phyloP scores from a whole-genome alignment of 805 yeast species.

The Candida alai region DNA sequence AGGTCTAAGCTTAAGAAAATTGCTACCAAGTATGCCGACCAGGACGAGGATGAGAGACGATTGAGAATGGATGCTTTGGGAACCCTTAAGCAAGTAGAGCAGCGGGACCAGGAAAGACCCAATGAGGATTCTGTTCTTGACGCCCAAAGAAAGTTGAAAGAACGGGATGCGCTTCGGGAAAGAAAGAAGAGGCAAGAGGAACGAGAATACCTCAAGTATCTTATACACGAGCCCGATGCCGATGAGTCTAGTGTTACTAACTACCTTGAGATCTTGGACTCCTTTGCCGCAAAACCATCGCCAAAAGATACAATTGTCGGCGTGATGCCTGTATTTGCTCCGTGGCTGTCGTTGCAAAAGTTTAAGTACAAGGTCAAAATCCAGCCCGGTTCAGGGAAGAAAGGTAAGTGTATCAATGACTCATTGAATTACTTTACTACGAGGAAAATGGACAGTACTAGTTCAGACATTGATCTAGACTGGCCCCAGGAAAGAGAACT shows the following conservation, averaged over 20 bases:
- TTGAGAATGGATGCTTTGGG: slow-evolving; percentile 81
- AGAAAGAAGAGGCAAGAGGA: slow-evolving; percentile 43
- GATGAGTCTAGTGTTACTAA: slow-evolving; percentile 27
- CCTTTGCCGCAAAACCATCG: slow-evolving; percentile 42
- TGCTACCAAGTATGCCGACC: slow-evolving; percentile 78
- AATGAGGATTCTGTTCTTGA: slow-evolving; percentile 16
- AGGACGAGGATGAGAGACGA: slow-evolving; percentile 83
- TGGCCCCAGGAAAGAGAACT: slow-evolving; percentile 70
- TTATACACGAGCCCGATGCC: slow-evolving; percentile 30
- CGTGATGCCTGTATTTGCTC: slow-evolving; percentile 85
- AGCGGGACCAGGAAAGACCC: slow-evolving; percentile 15
- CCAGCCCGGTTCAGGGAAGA: slow-evolving; percentile 75
- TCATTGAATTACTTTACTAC: slow-evolving; percentile 54
- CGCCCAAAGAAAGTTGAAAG: slow-evolving; percentile 24
- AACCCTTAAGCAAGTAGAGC: slow-evolving; percentile 59
- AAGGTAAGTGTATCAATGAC: slow-evolving; percentile 81
- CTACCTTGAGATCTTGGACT: slow-evolving; percentile 43
- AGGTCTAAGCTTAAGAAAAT: slow-evolving; percentile 81
- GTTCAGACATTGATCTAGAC: slow-evolving; percentile 49
- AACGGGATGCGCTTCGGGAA: slow-evolving; percentile 30
- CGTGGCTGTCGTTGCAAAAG: slow-evolving; percentile 78
- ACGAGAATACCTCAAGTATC: slow-evolving; percentile 42
- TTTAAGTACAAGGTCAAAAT: slow-evolving; percentile 79
- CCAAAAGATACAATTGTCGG: slow-evolving; percentile 52
- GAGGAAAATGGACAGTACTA: slow-evolving; percentile 41